Evolutionary conservation across 1,284 basidiomycete species (phyloP), one percentile per base, ranked within the genome.

Genomic region (Naganishia cerealis): DNA sequence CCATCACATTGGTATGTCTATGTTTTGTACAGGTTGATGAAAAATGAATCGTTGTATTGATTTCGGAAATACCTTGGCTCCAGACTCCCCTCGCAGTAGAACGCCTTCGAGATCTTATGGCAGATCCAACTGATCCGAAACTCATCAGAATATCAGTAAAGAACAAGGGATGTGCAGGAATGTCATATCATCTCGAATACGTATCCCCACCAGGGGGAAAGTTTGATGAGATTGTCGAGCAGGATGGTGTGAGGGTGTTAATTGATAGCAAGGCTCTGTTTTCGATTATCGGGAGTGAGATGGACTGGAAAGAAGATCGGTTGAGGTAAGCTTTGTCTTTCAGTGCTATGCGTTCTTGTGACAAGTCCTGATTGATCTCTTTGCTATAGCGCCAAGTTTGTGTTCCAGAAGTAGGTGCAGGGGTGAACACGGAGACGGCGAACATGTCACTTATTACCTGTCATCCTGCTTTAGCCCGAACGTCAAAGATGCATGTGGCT

Each of bases 81-180:
- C 73, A 97, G 94, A 92, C 92, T 33, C 88, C 92, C 1, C 81
- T 83, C 38, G 95, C 95, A 15, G 87, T 96, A 2, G 80, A 82
- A 13, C 87, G 90, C 38, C 84, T 97, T 50, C 85, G 82, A 9
- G 84, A 83, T 12, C 84, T 99, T 26, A 81, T 92, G 68, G 85
- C 85, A 48, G 87, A 88, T 18, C 90, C 91, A 26, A 87, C 87
- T 7, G 75, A 77, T n/a, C 94, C 94, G 0, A 91, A 93, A 76
- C 86, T 96, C 67, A 90, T 99, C 70, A 90, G 95, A 9, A 92
- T 99, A 70, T 92, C 94, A 40, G 94, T 99, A 56, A 88, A 90
- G 74, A 96, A 98, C 82, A 97, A 98, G 81, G 96, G 96, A n/a
- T 99, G 96, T 79, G 96, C 96, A 0, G 96, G 96, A 8, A 87